These are phyloP conservation scores for Pseudozyma sp. DNA, from an alignment of 1,284 basidiomycete genomes.

Conservation along the genomic window DNA sequence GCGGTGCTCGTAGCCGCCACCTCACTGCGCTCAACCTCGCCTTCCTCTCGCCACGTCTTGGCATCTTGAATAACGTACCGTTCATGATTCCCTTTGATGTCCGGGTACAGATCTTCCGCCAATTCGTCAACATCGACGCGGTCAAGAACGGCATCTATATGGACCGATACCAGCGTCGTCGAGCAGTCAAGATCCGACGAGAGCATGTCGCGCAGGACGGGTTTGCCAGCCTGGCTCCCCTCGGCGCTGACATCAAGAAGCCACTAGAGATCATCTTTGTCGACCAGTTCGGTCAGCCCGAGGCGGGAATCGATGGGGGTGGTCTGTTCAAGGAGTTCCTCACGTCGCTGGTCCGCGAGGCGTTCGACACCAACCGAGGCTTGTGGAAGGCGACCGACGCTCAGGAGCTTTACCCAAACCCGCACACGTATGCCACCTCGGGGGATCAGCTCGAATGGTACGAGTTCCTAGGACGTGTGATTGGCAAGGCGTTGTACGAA, in stretches of 20 bases:
- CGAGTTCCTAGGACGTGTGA: conserved; percentile 88
- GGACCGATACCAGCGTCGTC: conserved; percentile 22
- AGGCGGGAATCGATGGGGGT: conserved; percentile 94
- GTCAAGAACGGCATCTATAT: conserved; percentile 39
- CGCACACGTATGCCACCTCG: conserved; percentile 71
- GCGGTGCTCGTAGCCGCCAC: conserved; percentile 30
- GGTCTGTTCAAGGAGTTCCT: conserved; percentile 99
- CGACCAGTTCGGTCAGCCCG: conserved; percentile 85
- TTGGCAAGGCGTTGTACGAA: conserved; percentile 96
- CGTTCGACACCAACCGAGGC: conserved; percentile 92
- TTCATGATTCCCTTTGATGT: conserved; percentile 94
- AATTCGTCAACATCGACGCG: conserved; percentile 55
- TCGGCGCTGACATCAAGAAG: conserved; percentile 81
- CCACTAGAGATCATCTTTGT: conserved; percentile 88
- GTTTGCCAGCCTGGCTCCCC: conserved; percentile 76
- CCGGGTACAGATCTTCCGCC: conserved; percentile 83
- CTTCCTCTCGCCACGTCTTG: conserved; percentile 83
- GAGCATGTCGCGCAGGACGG: conserved; percentile 86
- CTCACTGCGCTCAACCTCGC: conserved; percentile 76
- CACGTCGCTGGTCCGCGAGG: conserved; percentile 81
- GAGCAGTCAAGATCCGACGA: conserved; percentile 77
- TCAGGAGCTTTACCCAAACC: conserved; percentile 94
- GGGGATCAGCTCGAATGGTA: conserved; percentile 78
- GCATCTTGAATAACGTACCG: conserved; percentile 93
- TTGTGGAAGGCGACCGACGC: conserved; percentile 90